Percentiles rank a stretch among this genome's conserved stretches.
phyloP scores from a whole-genome alignment of 2,329 filamentous ascomycete species.

The Didymella sp. region DNA sequence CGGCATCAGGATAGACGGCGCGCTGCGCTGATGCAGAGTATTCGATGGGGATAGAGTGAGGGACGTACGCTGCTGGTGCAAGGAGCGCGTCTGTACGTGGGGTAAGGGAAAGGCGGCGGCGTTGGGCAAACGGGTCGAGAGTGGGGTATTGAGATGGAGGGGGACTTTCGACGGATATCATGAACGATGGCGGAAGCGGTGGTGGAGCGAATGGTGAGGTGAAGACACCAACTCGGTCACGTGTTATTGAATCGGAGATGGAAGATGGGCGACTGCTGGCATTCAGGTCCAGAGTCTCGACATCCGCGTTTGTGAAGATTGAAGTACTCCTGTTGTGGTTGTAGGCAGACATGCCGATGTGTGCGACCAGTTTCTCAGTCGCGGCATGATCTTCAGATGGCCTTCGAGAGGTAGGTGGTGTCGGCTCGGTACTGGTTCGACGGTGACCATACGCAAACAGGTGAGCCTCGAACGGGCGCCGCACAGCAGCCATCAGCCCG shows the following conservation, averaged over 20 bases:
- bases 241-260: conserved; percentile 27
- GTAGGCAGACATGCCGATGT: background rate
- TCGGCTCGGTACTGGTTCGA: conserved; percentile 16
- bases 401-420: conserved; percentile 28
- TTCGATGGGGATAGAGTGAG: conserved; percentile 35
- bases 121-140: conserved; percentile 21
- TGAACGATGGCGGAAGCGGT: conserved; percentile 36
- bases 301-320: conserved; percentile 34
- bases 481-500: conserved; percentile 41
- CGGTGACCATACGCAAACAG: conserved; percentile 38
- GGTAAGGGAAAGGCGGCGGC: conserved; percentile 5
- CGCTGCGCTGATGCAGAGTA: conserved; percentile 45
- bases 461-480: conserved; percentile 49
- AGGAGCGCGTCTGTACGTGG: conserved; percentile 27
- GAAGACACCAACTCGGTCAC: conserved; percentile 35
- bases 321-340: conserved; percentile 16
- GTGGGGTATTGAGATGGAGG: conserved; percentile 22
- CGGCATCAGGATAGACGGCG: conserved; percentile 39
- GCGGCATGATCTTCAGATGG: conserved; percentile 24
- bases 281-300: conserved; percentile 36
- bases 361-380: conserved; percentile 24
- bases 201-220: conserved; percentile 40
- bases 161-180: conserved; percentile 21
- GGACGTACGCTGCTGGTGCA: conserved; percentile 28
- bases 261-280: conserved; percentile 25